phyloP scores from a whole-genome alignment of 148 eudicot species.

The Gaultheria prostrata region DNA sequence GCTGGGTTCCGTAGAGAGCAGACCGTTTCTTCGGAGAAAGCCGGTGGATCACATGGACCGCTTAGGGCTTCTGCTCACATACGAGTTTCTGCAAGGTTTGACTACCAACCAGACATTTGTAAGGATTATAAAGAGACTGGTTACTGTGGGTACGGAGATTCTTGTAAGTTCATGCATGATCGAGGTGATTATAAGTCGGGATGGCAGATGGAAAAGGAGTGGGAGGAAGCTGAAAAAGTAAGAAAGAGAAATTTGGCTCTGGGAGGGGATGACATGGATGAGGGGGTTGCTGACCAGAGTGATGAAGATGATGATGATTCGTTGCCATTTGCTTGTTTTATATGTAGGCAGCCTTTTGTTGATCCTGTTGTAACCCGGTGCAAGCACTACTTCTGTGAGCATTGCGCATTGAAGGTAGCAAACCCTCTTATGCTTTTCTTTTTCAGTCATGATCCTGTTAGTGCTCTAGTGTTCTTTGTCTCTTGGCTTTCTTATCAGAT shows the following conservation, averaged over 20 bases:
- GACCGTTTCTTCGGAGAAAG: constrained; percentile 82
- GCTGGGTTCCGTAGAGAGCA: constrained; percentile 95
- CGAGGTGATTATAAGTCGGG: constrained; percentile 95
- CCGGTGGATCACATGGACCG: constrained; percentile 94
- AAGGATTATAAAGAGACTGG: constrained; percentile 96
- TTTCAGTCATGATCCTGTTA: not conserved
- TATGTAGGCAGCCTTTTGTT: constrained; percentile 76
- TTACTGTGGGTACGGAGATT: constrained; percentile 98
- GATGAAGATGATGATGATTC: constrained; percentile 70
- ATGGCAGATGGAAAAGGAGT: constrained; percentile 90
- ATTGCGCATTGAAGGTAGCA: constrained; percentile 79
- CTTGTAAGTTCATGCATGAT: constrained; percentile 97
- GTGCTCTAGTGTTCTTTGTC: not conserved
- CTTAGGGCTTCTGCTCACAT: constrained; percentile 95
- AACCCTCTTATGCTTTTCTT: not conserved
- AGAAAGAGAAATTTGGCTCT: constrained; percentile 78
- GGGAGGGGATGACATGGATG: constrained; percentile 51
- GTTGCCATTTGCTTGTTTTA: constrained; percentile 82
- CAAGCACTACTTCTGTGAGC: constrained; percentile 91
- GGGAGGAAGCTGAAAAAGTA: constrained; percentile 85
- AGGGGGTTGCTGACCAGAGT: constrained; percentile 27
- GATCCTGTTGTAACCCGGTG: constrained; percentile 91
- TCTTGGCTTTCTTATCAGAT: not conserved
- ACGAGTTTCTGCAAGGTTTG: constrained; percentile 87
- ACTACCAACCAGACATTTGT: constrained; percentile 93